Evolutionary conservation across 2,329 filamentous ascomycete species (phyloP).

Genomic region (Cladophialophora bantiana): DNA sequence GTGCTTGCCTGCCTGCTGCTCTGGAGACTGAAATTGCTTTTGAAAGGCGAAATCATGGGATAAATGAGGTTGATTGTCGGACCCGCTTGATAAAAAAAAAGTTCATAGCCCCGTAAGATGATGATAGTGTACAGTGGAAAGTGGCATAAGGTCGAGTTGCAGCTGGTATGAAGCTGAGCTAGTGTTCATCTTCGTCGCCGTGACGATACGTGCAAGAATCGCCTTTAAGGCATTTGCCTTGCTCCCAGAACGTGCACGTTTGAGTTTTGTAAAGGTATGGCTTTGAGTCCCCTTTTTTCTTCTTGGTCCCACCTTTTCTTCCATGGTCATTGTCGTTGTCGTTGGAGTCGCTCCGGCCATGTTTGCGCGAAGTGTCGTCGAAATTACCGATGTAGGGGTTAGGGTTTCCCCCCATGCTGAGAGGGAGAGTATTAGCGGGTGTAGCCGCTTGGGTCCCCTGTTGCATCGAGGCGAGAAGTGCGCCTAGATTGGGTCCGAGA

Average conservation of each 20-base stretch:
- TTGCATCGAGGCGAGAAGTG: conserved; percentile 34
- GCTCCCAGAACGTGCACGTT: conserved; percentile 61
- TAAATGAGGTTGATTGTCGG: not conserved
- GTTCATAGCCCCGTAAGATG: not conserved
- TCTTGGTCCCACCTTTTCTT: conserved; percentile 35
- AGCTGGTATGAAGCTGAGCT: not conserved
- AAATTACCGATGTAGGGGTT: conserved; percentile 32
- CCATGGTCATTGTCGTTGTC: conserved; percentile 35
- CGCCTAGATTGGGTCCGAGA: conserved; percentile 24
- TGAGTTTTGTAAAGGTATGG: conserved; percentile 54
- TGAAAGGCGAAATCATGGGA: conserved; percentile 1
- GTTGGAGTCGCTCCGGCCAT: conserved; percentile 32
- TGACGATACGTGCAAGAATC: conserved; percentile 60
- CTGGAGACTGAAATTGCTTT: not conserved
- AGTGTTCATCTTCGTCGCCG: conserved; percentile 41
- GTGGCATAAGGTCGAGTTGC: not conserved
- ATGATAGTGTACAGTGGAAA: conserved; percentile 1
- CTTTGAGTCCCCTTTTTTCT: conserved; percentile 33
- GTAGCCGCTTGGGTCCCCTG: conserved; percentile 15
- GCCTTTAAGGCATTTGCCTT: conserved; percentile 62
- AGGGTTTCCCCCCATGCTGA: conserved; percentile 30
- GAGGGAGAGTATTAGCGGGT: conserved; percentile 18
- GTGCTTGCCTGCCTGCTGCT: not conserved
- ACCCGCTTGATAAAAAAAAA: not conserved
- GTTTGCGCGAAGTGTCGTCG: conserved; percentile 34